Percentiles rank a stretch among this genome's conserved stretches.
Conservation (phyloP, 768 basidiomycete species). For the Psilocybe subaeruginosa region DNA sequence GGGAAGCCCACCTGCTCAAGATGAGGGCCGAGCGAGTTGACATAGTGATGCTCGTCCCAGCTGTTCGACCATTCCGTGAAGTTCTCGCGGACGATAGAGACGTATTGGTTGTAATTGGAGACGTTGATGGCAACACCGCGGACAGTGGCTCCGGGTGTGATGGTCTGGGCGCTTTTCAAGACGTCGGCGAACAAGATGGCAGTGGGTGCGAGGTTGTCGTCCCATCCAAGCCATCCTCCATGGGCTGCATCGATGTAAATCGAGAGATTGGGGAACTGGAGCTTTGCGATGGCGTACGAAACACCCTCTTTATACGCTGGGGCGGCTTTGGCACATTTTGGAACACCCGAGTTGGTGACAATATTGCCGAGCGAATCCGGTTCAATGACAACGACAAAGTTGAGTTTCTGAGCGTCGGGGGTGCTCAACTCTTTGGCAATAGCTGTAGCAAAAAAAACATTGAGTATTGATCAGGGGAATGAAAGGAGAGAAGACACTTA, state of each 20-base stretch:
- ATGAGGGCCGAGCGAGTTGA: slow-evolving; percentile 30
- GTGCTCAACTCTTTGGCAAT: slow-evolving; percentile 22
- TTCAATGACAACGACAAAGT: slow-evolving; percentile 32
- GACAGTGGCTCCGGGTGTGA: slow-evolving; percentile 28
- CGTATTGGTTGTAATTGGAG: slow-evolving; percentile 37
- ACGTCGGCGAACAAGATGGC: slow-evolving; percentile 33
- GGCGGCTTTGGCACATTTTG: slow-evolving; percentile 34
- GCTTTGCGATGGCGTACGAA: slow-evolving; percentile 30
- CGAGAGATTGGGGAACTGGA: slow-evolving; percentile 29
- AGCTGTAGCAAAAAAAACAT: slow-evolving; percentile 4
- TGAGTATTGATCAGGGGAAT: neutral
- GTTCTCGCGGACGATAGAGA: slow-evolving; percentile 24
- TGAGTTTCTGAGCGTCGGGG: slow-evolving; percentile 22
- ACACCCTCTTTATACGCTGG: slow-evolving; percentile 27
- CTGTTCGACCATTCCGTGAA: slow-evolving; percentile 28
- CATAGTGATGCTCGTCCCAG: slow-evolving; percentile 35
- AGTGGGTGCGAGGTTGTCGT: slow-evolving; percentile 30
- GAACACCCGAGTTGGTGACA: slow-evolving; percentile 29
- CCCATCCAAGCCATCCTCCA: slow-evolving; percentile 38
- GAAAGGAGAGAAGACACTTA: neutral
- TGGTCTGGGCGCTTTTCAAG: slow-evolving; percentile 25
- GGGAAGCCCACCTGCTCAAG: slow-evolving; percentile 32
- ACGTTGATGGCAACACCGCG: slow-evolving; percentile 35
- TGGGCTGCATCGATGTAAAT: slow-evolving; percentile 36
- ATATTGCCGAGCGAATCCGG: slow-evolving; percentile 37